These are phyloP conservation scores for Phlebiopsis gigantea DNA, from an alignment of 768 basidiomycete genomes.

Conservation along the genomic window DNA sequence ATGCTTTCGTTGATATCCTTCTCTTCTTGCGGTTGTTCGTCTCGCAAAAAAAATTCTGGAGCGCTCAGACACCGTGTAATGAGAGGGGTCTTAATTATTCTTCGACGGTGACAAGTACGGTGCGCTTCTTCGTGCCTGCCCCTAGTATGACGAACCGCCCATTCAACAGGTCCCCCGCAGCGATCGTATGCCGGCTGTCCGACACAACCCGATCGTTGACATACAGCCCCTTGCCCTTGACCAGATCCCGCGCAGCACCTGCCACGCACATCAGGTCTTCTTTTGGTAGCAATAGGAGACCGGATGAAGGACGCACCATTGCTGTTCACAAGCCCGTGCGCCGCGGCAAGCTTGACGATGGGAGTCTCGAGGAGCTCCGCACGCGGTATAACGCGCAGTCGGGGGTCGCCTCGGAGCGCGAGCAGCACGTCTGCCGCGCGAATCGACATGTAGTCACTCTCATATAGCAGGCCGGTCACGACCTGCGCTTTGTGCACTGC, in stretches of 20 bases:
- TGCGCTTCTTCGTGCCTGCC: constrained; percentile 1
- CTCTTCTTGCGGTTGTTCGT: background rate
- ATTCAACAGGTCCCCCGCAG: constrained; percentile 49
- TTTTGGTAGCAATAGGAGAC: background rate
- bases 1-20: background rate
- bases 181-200: constrained; percentile 42
- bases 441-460: constrained; percentile 29
- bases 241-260: constrained; percentile 51
- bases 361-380: constrained; percentile 49
- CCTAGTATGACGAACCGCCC: constrained; percentile 58
- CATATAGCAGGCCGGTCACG: constrained; percentile 22
- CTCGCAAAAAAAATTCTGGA: background rate
- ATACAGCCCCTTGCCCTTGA: constrained; percentile 64
- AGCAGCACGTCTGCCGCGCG: constrained; percentile 49
- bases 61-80: background rate
- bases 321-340: constrained; percentile 54
- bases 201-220: constrained; percentile 58
- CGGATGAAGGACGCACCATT: constrained; percentile 43
- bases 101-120: background rate
- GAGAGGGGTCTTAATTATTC: background rate
- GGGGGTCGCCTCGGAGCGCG: constrained; percentile 62
- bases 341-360: constrained; percentile 57
- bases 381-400: constrained; percentile 48
- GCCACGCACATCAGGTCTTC: constrained; percentile 5
- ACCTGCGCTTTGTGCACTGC: constrained; percentile 20